Base-by-base conservation (phyloP, 2,329 filamentous ascomycete species). In the Penicillium sp. region DNA sequence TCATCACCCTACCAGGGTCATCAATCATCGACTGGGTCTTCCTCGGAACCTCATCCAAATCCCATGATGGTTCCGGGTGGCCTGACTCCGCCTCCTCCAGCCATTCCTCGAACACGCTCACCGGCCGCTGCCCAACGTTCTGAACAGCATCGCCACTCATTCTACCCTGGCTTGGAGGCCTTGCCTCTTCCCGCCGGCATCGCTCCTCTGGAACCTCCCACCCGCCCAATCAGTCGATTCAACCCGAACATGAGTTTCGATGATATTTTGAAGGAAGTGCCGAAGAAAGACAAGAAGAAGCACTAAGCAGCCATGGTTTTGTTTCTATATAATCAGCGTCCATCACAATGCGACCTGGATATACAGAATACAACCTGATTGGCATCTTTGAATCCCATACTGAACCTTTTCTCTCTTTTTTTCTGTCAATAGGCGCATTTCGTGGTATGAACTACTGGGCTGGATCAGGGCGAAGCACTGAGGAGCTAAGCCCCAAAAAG, bases 221-320 rank as follows among this genome's bases (percentile, higher is more conserved):
- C 70, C 19, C 67, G 75, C n/a, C 70, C 74, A 2, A 63, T 70
- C 9, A 74, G 70, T 47, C 68, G 70, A 19, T 70, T 75, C 59
- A 78, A 79, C 57, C 77, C 77, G 9, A 75, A 74, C 47, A 75
- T 78, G 69, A 79, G 75, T 48, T 79, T 79, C 57, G 77, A 79
- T 56, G 73, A 76, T 47, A 79, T 79, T 50, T 61, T 79, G 46
- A 73, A 70, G 53, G 71, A 72, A 42, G 70, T 76, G 44, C 70
- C 69, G 41, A 68, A 69, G 59, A 71, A 69, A 51, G 65, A 62
- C 46, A 74, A 74, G 61, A 71, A 73, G 65, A 72, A 68, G 62
- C 51, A 61, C 39, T 66, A 55, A 56, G 44, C 35, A 26, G 16
- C 14, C 29, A 40, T 41, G 13, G 7, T 11, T 23, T 51, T 56